Base-by-base conservation (phyloP, 306 rosid genomes). In the Comarum palustre region DNA sequence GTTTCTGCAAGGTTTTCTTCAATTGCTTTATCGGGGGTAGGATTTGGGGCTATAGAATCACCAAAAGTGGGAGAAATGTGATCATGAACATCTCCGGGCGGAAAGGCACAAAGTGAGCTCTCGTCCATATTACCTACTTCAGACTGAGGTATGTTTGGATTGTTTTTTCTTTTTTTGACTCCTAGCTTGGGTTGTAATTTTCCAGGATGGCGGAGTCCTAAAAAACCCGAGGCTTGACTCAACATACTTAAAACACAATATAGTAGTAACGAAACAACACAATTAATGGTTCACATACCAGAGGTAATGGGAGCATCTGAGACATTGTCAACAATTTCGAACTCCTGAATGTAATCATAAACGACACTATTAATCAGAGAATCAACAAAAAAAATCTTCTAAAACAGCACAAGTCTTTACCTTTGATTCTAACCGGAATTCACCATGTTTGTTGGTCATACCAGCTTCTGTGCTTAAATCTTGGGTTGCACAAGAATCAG, bases 341-440 rank as follows among this genome's bases (percentile, higher is more conserved):
- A 54, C 59, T 72, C 92, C 96, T 86, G 84, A 78, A 77, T 79
- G 69, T 68, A 75, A 75, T 67, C 65, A 68, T 55, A 77, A 60
- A 76, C 24, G 1, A 57, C 17, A 63, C 71, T 39, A 67, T 24
- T 60, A 70, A 59, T 46, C 39, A 43, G 38, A 52, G 36, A 10
- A 3, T n/a, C 32, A 48, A 69, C 47, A 31, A n/a, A n/a, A 69
- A 69, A 46, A 31, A n/a, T 69, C 19, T 13, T 48, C 20, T 50
- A 16, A 20, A 5, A 73, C 15, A 13, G 36, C 13, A 55, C 45
- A 63, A 62, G 12, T 24, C 15, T 64, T 77, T 73, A 85, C 86
- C 89, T 79, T 58, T 47, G 73, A 36, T 64, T 82, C 81, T 48
- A 58, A 68, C 69, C 58, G 70, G 65, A 72, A 42, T 54, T 77